These are phyloP conservation scores for Candida sp. DNA, from an alignment of 1,139 yeast genomes.

Conservation along the genomic window DNA sequence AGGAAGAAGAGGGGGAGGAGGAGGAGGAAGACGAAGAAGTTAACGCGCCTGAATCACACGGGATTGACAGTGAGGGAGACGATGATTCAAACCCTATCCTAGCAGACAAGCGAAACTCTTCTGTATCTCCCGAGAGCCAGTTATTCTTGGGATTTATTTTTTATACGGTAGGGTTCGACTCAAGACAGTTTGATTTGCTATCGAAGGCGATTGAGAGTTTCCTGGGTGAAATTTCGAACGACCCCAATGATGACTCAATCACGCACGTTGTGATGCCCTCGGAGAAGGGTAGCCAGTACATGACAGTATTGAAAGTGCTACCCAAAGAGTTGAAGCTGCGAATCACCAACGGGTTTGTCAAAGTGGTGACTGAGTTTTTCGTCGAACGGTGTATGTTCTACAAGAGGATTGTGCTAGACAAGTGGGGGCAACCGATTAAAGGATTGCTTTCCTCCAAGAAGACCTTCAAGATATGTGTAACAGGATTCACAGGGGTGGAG, in stretches of 20 bases:
- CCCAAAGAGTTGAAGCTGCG: conserved; percentile 23
- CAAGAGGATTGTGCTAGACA: conserved; percentile 55
- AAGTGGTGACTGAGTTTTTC: conserved; percentile 79
- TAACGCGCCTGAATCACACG: neutral
- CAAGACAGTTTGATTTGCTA: conserved; percentile 34
- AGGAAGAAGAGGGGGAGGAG: conserved; percentile 19
- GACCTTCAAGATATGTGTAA: conserved; percentile 58
- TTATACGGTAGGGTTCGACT: conserved; percentile 40
- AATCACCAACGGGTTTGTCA: conserved; percentile 26
- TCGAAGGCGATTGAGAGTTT: conserved; percentile 41
- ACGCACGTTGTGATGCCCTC: conserved; percentile 51
- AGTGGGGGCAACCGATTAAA: conserved; percentile 74
- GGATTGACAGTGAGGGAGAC: neutral
- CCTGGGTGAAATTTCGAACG: conserved; percentile 39
- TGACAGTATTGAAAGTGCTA: conserved; percentile 27
- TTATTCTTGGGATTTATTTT: conserved; percentile 43
- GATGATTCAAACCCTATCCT: neutral
- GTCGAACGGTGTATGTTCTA: conserved; percentile 79
- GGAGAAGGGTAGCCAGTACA: conserved; percentile 30
- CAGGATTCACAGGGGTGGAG: conserved; percentile 89
- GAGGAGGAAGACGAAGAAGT: conserved; percentile 7
- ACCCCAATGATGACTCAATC: conserved; percentile 24
- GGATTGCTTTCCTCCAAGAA: conserved; percentile 36
- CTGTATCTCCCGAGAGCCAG: conserved; percentile 10
- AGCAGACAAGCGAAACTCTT: neutral